phyloP scores from a whole-genome alignment of 1,139 yeast species.

The Suhomyces atakaporum region DNA sequence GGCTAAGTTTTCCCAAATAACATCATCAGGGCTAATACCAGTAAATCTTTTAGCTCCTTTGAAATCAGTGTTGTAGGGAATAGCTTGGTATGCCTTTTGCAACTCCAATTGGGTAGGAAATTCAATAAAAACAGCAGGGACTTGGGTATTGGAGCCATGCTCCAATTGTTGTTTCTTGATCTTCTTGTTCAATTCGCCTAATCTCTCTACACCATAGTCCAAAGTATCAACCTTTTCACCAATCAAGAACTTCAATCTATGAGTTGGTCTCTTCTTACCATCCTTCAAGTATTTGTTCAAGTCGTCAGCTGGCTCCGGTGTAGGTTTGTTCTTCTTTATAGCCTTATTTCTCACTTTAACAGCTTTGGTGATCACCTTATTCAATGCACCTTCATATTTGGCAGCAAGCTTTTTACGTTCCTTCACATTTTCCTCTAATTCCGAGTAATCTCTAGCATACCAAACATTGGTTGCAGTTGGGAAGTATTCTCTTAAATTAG shows the following conservation, averaged over 20 bases:
- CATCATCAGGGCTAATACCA: conserved; percentile 70
- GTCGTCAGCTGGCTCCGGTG: conserved; percentile 60
- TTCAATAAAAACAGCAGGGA: conserved; percentile 80
- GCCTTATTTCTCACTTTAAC: conserved; percentile 55
- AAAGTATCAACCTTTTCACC: conserved; percentile 89
- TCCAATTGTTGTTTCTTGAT: conserved; percentile 60
- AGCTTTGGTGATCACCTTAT: conserved; percentile 56
- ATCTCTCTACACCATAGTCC: conserved; percentile 62
- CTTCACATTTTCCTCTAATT: conserved; percentile 52
- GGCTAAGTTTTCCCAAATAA: conserved; percentile 77
- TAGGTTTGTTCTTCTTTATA: conserved; percentile 55
- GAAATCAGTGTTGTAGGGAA: conserved; percentile 66
- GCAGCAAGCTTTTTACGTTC: conserved; percentile 56
- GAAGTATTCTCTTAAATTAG: conserved; percentile 54
- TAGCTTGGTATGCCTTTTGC: conserved; percentile 84
- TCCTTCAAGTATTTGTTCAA: conserved; percentile 54
- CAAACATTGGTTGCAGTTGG: conserved; percentile 63
- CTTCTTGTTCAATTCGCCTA: conserved; percentile 68
- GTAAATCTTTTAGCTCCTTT: conserved; percentile 62
- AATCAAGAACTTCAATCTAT: conserved; percentile 54
- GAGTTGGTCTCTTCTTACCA: conserved; percentile 70
- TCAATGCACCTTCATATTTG: conserved; percentile 63
- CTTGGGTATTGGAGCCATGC: conserved; percentile 47
- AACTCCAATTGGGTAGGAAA: conserved; percentile 86
- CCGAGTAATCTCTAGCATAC: conserved; percentile 62